A percentile compares a stretch with the other conserved stretches of the same genome.
Conservation (phyloP, 1,284 basidiomycete genomes). For the Heterobasidion irregulare region DNA sequence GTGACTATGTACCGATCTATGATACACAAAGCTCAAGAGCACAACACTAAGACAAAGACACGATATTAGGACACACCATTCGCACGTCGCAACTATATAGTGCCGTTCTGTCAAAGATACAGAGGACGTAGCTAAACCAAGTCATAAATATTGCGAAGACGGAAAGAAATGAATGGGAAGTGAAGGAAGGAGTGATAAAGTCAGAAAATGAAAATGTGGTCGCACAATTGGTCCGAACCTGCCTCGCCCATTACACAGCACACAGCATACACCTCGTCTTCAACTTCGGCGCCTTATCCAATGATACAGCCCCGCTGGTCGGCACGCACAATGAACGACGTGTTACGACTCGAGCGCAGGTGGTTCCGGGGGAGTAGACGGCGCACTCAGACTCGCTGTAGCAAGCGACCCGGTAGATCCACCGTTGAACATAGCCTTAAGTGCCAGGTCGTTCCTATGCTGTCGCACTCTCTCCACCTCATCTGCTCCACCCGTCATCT, state of each 20-base stretch:
- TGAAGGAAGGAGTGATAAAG: no score
- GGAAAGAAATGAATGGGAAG: no score
- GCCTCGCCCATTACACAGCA: no score
- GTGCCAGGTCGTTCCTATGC: constrained; percentile 72
- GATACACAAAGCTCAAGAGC: not conserved
- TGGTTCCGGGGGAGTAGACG: not conserved
- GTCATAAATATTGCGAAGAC: no score
- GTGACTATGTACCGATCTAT: not conserved
- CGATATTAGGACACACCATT: not conserved
- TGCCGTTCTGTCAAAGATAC: no score
- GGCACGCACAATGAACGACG: not conserved
- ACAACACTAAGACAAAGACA: not conserved
- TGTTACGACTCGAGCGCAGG: not conserved
- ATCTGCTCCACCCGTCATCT: constrained; percentile 92
- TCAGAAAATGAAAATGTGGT: no score
- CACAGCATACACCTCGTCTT: no score
- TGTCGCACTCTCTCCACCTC: constrained; percentile 83
- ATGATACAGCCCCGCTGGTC: not conserved
- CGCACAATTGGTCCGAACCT: no score
- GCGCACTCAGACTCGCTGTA: not conserved
- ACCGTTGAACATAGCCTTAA: constrained; percentile 78
- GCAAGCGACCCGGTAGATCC: not conserved
- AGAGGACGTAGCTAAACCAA: no score
- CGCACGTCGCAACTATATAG: no score
- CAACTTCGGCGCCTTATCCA: no score